Evolutionary conservation across 1,284 basidiomycete genomes (phyloP).

Genomic region (Pseudozyma tsukubaensis): DNA sequence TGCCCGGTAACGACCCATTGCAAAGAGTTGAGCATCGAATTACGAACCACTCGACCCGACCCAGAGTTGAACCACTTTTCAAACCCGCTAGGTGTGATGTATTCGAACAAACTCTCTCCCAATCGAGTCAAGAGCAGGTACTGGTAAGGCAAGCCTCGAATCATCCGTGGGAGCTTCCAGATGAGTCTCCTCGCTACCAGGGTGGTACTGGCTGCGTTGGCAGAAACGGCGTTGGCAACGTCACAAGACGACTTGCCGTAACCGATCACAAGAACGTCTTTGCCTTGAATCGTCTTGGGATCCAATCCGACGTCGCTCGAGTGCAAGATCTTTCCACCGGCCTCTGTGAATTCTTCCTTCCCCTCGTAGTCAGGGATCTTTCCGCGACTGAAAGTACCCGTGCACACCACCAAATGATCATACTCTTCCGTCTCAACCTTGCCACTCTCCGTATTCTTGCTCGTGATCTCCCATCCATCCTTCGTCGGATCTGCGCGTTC

Average conservation of each 20-base stretch:
- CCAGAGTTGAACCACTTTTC: conserved; percentile 45
- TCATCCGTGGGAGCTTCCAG: conserved; percentile 58
- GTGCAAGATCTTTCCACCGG: conserved; percentile 54
- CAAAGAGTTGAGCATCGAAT: conserved; percentile 49
- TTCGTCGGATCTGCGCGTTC: conserved; percentile 19
- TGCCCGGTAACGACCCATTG: conserved; percentile 49
- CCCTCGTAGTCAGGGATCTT: conserved; percentile 57
- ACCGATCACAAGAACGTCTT: conserved; percentile 55
- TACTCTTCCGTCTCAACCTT: conserved; percentile 4
- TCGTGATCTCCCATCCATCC: conserved; percentile 31
- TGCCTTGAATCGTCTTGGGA: conserved; percentile 31
- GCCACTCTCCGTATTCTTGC: conserved; percentile 5
- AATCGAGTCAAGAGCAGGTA: conserved; percentile 55
- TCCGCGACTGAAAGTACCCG: conserved; percentile 51
- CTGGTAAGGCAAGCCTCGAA: conserved; percentile 56
- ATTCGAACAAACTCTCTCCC: conserved; percentile 58
- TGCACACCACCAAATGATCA: conserved; percentile 53
- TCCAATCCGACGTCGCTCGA: conserved; percentile 42
- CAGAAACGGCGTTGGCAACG: conserved; percentile 53
- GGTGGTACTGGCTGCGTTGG: conserved; percentile 35
- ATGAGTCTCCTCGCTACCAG: conserved; percentile 58
- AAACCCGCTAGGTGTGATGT: conserved; percentile 48
- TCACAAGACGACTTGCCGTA: conserved; percentile 63
- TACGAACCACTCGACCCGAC: conserved; percentile 46
- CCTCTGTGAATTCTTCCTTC: conserved; percentile 32